Evolutionary conservation across 805 yeast genomes (phyloP), one percentile per base, ranked within the genome.

Genomic region (Hanseniaspora meyeri): DNA sequence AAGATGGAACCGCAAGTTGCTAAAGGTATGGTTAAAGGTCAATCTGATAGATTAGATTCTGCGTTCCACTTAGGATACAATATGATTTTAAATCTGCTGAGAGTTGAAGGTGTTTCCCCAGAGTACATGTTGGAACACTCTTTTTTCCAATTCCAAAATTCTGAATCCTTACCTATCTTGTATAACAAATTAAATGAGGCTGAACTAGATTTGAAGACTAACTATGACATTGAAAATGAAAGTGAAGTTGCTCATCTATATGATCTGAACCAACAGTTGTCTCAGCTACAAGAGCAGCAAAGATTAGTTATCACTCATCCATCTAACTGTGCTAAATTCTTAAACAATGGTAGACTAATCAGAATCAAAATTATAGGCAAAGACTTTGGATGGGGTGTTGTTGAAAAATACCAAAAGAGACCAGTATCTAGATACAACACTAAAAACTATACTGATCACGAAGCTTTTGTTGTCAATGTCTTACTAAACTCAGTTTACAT

Each of bases 1-100:
- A 93, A 93, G 66, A 93, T 93, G 99, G 98, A 93, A 69, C 98
- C 99, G 4, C 95, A 90, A 64, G 96, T 93, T 45, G 98, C 98
- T 20, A 93, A 93, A 68, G 97, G 97, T 1, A 93, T 93, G 99
- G 98, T 93, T 24, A 91, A 91, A 69, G 99, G 99, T 66, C 96
- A 89, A 66, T 97, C 98, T 36, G 99, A 93, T 71, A 77, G 98
- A 62, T 77, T 93, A 58, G 97, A 93, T 66, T 91, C 97, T 20
- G 97, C 98, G 0, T 93, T 93, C 78, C 98, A 93, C 68, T 74
- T 93, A 60, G 97, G 97, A 27, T 93, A 93, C 70, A 93, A 93
- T 68, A 93, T 93, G 99, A 87, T 90, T 64, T 77, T 93, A 70
- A 93, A 93, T 68, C 76, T 93, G 68, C 81, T 93, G 85, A 81